Conservation (phyloP, 2,329 filamentous ascomycete species). For the Aspergillus pseudonomiae region DNA sequence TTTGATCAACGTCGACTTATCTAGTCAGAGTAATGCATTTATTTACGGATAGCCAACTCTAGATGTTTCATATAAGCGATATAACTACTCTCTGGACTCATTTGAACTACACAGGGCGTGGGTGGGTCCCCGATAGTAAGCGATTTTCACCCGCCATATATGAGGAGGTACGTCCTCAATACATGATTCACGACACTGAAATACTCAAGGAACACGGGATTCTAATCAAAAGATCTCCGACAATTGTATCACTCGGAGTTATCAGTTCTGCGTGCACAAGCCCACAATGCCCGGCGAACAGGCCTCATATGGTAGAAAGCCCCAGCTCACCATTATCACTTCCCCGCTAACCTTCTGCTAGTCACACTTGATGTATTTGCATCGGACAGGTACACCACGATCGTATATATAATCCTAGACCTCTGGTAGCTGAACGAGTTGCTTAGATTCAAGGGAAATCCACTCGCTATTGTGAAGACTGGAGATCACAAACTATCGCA, state of each 20-base stretch:
- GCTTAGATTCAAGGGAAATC: slow-evolving; percentile 10
- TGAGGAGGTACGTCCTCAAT: background rate
- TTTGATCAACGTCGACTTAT: no score
- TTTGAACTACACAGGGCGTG: background rate
- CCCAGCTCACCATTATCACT: background rate
- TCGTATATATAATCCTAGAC: no score
- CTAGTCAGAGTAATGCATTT: no score
- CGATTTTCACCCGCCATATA: background rate
- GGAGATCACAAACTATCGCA: slow-evolving; percentile 45
- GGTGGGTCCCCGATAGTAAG: background rate
- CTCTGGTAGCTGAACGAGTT: background rate
- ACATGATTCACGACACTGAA: background rate
- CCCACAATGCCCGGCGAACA: background rate
- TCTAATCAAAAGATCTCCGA: background rate
- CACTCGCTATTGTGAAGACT: slow-evolving; percentile 6
- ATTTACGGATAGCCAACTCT: no score
- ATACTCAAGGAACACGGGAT: background rate
- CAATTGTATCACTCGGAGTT: no score
- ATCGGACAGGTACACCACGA: background rate
- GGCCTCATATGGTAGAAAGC: background rate
- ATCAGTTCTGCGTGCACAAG: no score
- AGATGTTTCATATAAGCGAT: no score
- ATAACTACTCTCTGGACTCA: background rate
- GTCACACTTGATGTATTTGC: slow-evolving; percentile 2
- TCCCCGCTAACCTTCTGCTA: background rate